Evolutionary conservation across 2,329 filamentous ascomycete genomes (phyloP).

Genomic region (Coleophoma eucalyptorum): DNA sequence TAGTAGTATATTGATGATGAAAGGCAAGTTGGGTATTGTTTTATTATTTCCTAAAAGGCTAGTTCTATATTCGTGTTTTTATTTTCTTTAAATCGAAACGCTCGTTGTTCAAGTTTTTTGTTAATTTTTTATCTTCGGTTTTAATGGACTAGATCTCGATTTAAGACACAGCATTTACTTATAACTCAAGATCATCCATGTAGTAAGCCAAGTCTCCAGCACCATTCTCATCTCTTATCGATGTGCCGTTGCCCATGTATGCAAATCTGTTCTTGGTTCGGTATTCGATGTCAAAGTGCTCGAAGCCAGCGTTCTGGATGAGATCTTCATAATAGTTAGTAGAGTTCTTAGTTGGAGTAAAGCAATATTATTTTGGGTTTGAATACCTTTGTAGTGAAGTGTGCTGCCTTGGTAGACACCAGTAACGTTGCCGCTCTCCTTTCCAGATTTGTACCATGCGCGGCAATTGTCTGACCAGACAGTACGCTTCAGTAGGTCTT

Average conservation of each 20-base stretch:
- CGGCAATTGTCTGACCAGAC: constrained; percentile 37
- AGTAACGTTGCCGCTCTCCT: not conserved
- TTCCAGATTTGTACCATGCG: constrained; percentile 4
- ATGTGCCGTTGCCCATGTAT: constrained; percentile 13
- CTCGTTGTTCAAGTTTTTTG: no score
- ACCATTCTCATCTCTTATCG: constrained; percentile 1
- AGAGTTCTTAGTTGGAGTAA: not conserved
- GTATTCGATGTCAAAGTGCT: constrained; percentile 1
- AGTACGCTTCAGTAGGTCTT: constrained; percentile 46
- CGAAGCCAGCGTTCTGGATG: not conserved
- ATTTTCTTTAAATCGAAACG: no score
- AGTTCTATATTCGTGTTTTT: no score
- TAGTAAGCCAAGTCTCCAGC: constrained; percentile 4
- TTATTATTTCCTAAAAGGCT: no score
- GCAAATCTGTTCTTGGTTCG: constrained; percentile 13
- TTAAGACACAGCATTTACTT: not conserved
- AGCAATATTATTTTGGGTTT: not conserved
- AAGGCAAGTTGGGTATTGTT: no score
- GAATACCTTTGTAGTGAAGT: constrained; percentile 16
- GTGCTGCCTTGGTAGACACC: constrained; percentile 3
- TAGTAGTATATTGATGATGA: no score
- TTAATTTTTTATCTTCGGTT: no score
- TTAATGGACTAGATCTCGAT: no score
- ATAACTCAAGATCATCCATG: constrained; percentile 3
- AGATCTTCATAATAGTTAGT: not conserved